phyloP scores from a whole-genome alignment of 2,329 filamentous ascomycete species.

The Hymenoscyphus scutula region DNA sequence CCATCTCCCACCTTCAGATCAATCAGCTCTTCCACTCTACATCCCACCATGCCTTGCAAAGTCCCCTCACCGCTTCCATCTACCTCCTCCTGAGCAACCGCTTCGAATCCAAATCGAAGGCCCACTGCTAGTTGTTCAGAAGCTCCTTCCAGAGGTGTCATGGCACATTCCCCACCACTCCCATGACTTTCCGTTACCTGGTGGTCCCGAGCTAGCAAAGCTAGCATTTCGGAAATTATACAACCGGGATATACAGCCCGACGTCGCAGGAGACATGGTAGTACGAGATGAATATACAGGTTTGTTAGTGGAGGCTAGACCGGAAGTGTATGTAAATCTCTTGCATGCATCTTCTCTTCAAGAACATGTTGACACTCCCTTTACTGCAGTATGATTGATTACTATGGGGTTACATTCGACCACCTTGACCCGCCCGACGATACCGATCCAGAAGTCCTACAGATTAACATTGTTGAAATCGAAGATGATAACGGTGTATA shows the following conservation, averaged over 20 bases:
- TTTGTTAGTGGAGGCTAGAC: conserved; percentile 15
- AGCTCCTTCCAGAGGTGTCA: conserved; percentile 18
- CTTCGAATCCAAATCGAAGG: conserved; percentile 19
- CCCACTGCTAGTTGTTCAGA: conserved; percentile 18
- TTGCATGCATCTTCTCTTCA: background rate
- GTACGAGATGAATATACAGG: conserved; percentile 19
- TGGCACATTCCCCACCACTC: conserved; percentile 13
- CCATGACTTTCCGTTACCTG: conserved; percentile 11
- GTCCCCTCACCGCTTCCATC: conserved; percentile 15
- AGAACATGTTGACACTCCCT: background rate
- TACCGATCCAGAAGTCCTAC: too few species aligned
- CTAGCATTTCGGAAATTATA: conserved; percentile 17
- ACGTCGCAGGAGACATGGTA: conserved; percentile 16
- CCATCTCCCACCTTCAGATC: conserved; percentile 17
- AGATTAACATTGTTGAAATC: too few species aligned
- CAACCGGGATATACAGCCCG: conserved; percentile 10
- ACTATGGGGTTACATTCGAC: too few species aligned
- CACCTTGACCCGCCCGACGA: too few species aligned
- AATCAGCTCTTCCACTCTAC: conserved; percentile 18
- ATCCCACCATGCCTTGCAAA: conserved; percentile 14
- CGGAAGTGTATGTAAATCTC: conserved; percentile 10
- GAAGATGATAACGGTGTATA: too few species aligned
- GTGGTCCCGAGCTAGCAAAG: conserved; percentile 15
- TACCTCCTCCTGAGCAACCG: conserved; percentile 12
- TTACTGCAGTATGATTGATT: conserved; percentile 18